phyloP scores from a whole-genome alignment of 169 alveolate species.

The Eimeria nieschulzi region DNA sequence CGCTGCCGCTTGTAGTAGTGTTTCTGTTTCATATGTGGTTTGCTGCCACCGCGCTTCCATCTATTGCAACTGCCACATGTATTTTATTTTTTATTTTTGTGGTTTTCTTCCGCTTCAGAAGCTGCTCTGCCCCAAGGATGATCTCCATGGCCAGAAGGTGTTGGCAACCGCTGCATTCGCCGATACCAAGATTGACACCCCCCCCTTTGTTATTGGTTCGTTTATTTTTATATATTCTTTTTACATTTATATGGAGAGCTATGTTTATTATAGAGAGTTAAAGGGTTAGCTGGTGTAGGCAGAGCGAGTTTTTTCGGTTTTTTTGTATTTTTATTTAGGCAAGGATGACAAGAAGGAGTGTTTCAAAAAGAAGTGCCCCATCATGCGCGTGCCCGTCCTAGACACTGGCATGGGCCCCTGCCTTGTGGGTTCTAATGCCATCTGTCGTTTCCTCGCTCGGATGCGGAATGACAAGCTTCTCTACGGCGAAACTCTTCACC shows the following conservation, averaged over 20 bases:
- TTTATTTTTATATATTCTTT: not conserved
- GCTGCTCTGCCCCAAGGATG: slow-evolving; percentile 47
- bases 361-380: slow-evolving; percentile 17
- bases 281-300: not conserved
- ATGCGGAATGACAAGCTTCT: slow-evolving; percentile 28
- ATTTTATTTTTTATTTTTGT: not conserved
- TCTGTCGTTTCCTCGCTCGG: slow-evolving; percentile 30
- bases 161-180: slow-evolving; percentile 47
- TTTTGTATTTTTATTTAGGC: not conserved
- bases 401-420: slow-evolving; percentile 33
- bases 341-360: slow-evolving; percentile 50
- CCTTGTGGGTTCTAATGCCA: slow-evolving; percentile 21
- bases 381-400: slow-evolving; percentile 21
- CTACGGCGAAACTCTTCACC: slow-evolving; percentile 73
- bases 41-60: no score
- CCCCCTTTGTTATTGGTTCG: not conserved
- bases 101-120: slow-evolving; percentile 19
- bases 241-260: no score
- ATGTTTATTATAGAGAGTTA: not conserved
- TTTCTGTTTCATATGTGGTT: no score
- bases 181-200: slow-evolving; percentile 9
- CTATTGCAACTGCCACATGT: not conserved
- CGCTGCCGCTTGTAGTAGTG: no score
- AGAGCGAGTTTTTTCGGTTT: not conserved
- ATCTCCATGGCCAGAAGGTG: slow-evolving; percentile 29